Conservation (phyloP, 108 stramenopile genomes). For the Skeletonema costatum region DNA sequence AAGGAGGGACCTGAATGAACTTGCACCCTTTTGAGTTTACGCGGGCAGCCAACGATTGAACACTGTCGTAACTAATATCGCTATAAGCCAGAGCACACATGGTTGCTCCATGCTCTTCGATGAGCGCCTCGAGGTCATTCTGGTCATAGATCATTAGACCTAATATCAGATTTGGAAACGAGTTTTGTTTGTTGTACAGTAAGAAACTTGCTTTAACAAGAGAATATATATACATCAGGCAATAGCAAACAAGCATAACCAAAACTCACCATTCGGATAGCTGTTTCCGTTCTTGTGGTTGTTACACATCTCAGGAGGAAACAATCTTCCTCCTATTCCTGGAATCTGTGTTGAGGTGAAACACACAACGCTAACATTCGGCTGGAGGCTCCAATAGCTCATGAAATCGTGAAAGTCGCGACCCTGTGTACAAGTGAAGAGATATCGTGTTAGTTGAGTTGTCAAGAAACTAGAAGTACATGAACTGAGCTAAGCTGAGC, state of each 20-base stretch:
- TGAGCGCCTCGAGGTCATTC: slow-evolving; percentile 43
- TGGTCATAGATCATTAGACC: slow-evolving; percentile 48
- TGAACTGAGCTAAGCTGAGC: neutral
- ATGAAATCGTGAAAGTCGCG: slow-evolving; percentile 35
- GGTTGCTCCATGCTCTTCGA: slow-evolving; percentile 44
- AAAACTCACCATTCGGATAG: slow-evolving; percentile 30
- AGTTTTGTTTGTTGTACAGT: too few species aligned
- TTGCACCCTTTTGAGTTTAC: slow-evolving; percentile 56
- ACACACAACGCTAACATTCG: slow-evolving; percentile 15
- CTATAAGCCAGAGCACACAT: slow-evolving; percentile 47
- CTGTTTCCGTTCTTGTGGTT: slow-evolving; percentile 53
- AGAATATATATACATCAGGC: too few species aligned
- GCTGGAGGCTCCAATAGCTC: slow-evolving; percentile 33
- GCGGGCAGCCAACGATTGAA: slow-evolving; percentile 48
- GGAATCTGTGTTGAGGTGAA: slow-evolving; percentile 34
- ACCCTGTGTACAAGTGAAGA: neutral
- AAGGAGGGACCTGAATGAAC: slow-evolving; percentile 53
- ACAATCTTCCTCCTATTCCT: slow-evolving; percentile 44
- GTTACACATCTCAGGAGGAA: slow-evolving; percentile 50
- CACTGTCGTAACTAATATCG: slow-evolving; percentile 40
- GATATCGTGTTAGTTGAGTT: neutral
- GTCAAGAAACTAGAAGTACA: neutral
- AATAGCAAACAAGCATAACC: too few species aligned
- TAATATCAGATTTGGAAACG: too few species aligned
- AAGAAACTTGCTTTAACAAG: too few species aligned